A percentile compares a stretch with the other conserved stretches of the same genome.
phyloP scores from a whole-genome alignment of 31 red algal species.

The Pterothamnion heteromorphum region DNA sequence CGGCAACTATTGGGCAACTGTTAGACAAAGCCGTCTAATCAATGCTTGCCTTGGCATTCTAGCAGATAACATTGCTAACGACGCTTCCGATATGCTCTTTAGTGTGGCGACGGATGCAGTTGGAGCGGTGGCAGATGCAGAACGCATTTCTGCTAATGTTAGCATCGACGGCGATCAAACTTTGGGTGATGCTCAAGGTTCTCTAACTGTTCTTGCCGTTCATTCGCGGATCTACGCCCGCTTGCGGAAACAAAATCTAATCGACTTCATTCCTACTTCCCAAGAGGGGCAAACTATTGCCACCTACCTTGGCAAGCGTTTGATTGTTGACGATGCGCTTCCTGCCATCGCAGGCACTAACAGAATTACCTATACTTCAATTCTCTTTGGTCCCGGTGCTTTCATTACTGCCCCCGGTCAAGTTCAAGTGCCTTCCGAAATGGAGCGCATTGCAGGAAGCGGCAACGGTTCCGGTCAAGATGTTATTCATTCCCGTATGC shows the following conservation, averaged over 20 bases:
- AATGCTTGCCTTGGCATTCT: neutral
- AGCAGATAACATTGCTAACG: neutral
- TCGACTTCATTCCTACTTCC: neutral
- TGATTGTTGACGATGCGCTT: neutral
- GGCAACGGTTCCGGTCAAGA: conserved; percentile 1
- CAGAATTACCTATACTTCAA: neutral
- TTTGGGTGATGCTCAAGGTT: neutral
- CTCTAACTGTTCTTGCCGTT: neutral
- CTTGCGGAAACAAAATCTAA: neutral
- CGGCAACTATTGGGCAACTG: neutral
- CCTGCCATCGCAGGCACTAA: neutral
- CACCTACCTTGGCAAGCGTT: neutral
- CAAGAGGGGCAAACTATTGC: neutral
- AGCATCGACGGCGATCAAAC: neutral
- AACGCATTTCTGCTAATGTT: too few relatives aligned
- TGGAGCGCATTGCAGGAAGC: neutral
- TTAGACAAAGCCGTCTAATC: neutral
- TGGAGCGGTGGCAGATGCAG: too few relatives aligned
- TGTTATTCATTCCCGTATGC: neutral
- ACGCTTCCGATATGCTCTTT: neutral
- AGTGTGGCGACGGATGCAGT: too few relatives aligned
- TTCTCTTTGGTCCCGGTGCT: neutral
- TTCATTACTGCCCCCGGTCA: neutral
- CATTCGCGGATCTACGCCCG: neutral
- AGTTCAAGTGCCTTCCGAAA: neutral